These are phyloP conservation scores for Pleurotus pulmonarius DNA, from an alignment of 768 basidiomycete species.

Conservation along the genomic window DNA sequence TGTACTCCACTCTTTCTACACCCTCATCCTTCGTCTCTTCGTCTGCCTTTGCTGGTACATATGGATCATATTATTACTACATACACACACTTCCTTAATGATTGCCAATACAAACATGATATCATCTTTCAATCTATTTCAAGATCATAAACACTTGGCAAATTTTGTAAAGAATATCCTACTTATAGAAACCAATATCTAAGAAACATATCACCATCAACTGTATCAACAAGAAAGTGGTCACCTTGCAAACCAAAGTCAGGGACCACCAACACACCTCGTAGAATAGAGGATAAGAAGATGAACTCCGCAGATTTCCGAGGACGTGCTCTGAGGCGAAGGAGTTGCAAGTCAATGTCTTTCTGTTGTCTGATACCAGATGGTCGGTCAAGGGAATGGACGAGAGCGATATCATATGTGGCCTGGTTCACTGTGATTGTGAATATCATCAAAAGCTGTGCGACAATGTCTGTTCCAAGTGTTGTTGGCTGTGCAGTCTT, in stretches of 20 bases:
- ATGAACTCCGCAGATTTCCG: conserved; percentile 16
- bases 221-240: conserved; percentile 21
- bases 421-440: conserved; percentile 1
- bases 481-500: conserved; percentile 11
- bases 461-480: conserved; percentile 14
- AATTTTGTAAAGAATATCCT: too few species aligned
- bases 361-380: conserved; percentile 8
- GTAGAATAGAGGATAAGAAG: conserved; percentile 22
- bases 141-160: too few species aligned
- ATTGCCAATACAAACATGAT: too few species aligned
- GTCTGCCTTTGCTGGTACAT: too few species aligned
- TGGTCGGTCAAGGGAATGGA: conserved; percentile 17
- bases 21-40: too few species aligned
- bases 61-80: too few species aligned
- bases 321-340: conserved; percentile 10
- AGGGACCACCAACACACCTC: conserved; percentile 21
- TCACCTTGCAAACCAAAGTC: conserved; percentile 16
- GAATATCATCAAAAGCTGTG: conserved; percentile 19
- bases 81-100: too few species aligned
- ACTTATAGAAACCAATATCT: not conserved
- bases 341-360: conserved; percentile 20
- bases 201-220: conserved; percentile 24
- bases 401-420: conserved; percentile 14
- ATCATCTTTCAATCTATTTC: too few species aligned
- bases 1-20: too few species aligned